Base-by-base conservation (phyloP, 345 rosid species). In the Noccaea bulbosa region DNA sequence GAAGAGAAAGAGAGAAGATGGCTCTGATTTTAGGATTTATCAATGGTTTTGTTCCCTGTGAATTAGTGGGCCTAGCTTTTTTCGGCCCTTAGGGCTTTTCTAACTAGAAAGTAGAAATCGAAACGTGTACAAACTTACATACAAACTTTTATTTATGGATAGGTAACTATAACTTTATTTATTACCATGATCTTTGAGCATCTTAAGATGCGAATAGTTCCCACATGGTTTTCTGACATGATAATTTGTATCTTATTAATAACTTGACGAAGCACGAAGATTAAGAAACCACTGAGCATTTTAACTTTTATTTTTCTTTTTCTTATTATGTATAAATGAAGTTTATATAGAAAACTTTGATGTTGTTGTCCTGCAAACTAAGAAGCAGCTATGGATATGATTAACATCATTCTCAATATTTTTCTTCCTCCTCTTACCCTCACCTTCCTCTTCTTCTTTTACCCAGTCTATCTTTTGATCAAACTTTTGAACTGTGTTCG, bases 401-500 rank as follows among this genome's bases (percentile, higher is more conserved):
- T 70, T 20, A 52, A 70, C 44, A 71, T 39, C 6, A 46, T 74
- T 70, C 51, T 83, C 34, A 81, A 65, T 65, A 5, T 72, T 15
- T 2, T 72, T 49, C 56, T 71, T 30, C 76, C 81, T 69, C 80
- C 77, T 44, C 17, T 81, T 1, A 30, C 73, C 0, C 27, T 79
- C 11, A 11, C 60, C 1, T 11, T 45, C 1, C 53, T 77, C 6
- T 5, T 73, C 24, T 1, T 78, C 6, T 20, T 75, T 24, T 45
- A 62, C 7, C 85, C 82, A 5, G 35, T 63, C 2, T 73, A 55
- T 60, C 11, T 70, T 49, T 30, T 70, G 0, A 39, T 27, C 44
- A 70, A 48, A 49, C 51, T 70, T 4, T 7, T 49, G 2, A 5
- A 5, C 30, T 27, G 2, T 5, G 4, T 72, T 27, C 62, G 41